Base-by-base conservation (phyloP, 345 rosid species). In the Melaleuca quinquenervia region DNA sequence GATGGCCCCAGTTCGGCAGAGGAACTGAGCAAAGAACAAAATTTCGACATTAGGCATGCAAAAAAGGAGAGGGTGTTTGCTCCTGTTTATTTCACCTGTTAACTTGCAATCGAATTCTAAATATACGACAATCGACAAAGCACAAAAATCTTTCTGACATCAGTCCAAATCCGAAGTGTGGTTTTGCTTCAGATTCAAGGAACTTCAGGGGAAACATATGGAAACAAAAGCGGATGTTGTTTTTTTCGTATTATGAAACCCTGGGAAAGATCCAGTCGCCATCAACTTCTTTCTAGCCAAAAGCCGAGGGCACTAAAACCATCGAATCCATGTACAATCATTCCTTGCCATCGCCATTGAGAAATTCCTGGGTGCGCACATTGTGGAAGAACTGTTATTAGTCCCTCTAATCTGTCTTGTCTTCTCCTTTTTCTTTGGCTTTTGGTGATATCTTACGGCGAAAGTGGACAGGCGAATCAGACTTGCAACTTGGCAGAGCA, bases 1-100 rank as follows among this genome's bases (percentile, higher is more conserved):
- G 90, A 91, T 85, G 62, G 78, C 88, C 88, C 91, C 56, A 84
- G 64, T 49, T 13, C 78, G 84, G 91, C 91, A 82, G 88, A 89
- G 82, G 91, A 93, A 83, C 56, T 85, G 18, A 88, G 86, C 86
- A 86, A 90, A n/a, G n/a, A n/a, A n/a, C n/a, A n/a, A n/a, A 41
- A 41, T 41, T 41, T 41, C 41, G 41, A 4, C 41, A 41, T 41
- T 41, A 41, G 41, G 41, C 41, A 41, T 41, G 4, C 41, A 4
- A 41, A 41, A 41, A n/a, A n/a, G n/a, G n/a, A 0, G n/a, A 58
- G 70, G 70, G n/a, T 32, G 70, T 58, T 58, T 12, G 64, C 16
- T 6, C 12, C 1, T 56, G 70, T 32, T 8, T 6, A 6, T 6
- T 52, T 41, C 41, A 41, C 41, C 41, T 41, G 41, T 41, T 41